These are phyloP conservation scores for Calonectria pseudoreteaudii DNA, from an alignment of 2,329 filamentous ascomycete species.

Conservation along the genomic window DNA sequence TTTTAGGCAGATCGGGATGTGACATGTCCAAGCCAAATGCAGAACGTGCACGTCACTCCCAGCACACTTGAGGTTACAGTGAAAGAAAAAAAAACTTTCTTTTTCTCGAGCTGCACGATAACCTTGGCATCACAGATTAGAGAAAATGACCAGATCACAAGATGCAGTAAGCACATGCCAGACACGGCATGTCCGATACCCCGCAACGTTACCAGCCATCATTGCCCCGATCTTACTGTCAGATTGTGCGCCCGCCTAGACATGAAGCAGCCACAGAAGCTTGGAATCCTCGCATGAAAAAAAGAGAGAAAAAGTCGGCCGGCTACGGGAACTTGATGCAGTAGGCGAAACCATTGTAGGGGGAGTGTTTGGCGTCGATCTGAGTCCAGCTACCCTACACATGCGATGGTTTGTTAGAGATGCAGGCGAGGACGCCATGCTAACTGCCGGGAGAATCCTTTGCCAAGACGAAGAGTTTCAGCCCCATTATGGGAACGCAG, in stretches of 20 bases:
- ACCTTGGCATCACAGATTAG: background rate
- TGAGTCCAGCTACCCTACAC: background rate
- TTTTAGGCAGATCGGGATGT: background rate
- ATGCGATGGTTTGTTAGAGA: background rate
- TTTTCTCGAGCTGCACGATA: background rate
- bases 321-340: background rate
- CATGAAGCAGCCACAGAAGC: background rate
- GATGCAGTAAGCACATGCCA: background rate
- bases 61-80: background rate
- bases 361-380: background rate
- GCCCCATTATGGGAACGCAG: background rate
- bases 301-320: background rate
- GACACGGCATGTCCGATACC: background rate
- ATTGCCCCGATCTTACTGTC: background rate
- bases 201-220: background rate
- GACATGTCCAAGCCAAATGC: background rate
- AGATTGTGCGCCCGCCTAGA: background rate
- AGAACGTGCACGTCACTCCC: background rate
- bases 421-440: background rate
- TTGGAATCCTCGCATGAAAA: background rate
- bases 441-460: background rate
- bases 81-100: background rate
- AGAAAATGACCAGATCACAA: background rate
- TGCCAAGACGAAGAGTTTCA: slow-evolving; percentile 5
- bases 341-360: background rate